Base-by-base conservation (phyloP, 2,329 filamentous ascomycete species). In the Pestalotiopsis sp. region DNA sequence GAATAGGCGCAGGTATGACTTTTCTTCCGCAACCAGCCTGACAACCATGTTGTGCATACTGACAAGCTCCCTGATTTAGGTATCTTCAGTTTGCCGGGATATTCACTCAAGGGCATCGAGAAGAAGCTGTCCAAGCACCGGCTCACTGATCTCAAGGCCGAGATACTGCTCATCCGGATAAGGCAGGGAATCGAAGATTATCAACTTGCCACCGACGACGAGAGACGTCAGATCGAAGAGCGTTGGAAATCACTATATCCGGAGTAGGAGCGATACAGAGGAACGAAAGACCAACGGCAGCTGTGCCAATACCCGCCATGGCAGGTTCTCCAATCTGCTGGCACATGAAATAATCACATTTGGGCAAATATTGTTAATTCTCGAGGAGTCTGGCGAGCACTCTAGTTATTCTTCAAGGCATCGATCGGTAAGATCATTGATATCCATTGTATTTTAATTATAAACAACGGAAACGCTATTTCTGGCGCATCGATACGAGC, bases 1-100 rank as follows among this genome's bases (percentile, higher is more conserved):
- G 97, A 76, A 92, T 94, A 17, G 88, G 90, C 68, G 93, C 92
- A 70, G 93, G 90, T 90, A 79, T 79, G 86, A 79, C 31, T 14
- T 14, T 17, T n/a, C 31, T 9, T 36, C 31, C 31, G 6, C 31
- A 23, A 36, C 27, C 12, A 38, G 13, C 17, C 58, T 6, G 7
- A 4, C 4, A 45, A 17, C 4, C 9, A n/a, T 23, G 2, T 36
- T 4, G 6, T n/a, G 14, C 13, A 20, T 20, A 20, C 41, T 65
- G 13, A 31, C 40, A 27, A 3, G 13, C 11, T 62, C 9, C 25
- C 23, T 52, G 4, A n/a, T 14, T 6, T 36, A 65, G 63, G 17
- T 12, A 66, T 58, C 41, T 66, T 66, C 23, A 52, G 45, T 58
- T 23, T 66, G 13, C 64, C 64, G 2, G 64, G 64, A 12, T 66